A percentile compares a stretch with the other conserved stretches of the same genome.
Conservation (phyloP, 1,284 basidiomycete species). For the Leccinum variabile region DNA sequence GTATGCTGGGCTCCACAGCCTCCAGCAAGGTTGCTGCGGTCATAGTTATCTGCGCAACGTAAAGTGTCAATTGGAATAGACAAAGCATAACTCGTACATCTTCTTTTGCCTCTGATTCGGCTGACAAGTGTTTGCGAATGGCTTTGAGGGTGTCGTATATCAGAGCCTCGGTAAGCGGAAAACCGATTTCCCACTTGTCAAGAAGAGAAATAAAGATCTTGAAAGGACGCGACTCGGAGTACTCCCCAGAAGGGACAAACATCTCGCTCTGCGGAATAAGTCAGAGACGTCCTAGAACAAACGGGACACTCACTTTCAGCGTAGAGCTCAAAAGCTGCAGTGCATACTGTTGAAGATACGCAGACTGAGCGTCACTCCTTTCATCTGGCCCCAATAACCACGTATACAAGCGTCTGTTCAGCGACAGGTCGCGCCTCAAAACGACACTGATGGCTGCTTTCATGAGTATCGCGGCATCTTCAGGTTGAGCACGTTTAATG, state of each 20-base stretch:
- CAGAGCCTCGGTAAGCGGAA: constrained; percentile 73
- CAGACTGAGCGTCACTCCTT: constrained; percentile 67
- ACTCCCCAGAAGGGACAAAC: constrained; percentile 66
- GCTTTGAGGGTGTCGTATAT: constrained; percentile 81
- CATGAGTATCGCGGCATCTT: constrained; percentile 77
- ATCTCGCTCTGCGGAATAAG: constrained; percentile 60
- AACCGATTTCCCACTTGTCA: constrained; percentile 97
- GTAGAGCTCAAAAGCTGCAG: constrained; percentile 69
- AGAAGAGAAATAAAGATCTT: constrained; percentile 94
- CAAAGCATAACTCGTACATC: constrained; percentile 50
- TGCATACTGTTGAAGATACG: constrained; percentile 68
- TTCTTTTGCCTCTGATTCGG: constrained; percentile 51
- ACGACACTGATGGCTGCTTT: constrained; percentile 81
- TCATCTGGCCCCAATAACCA: constrained; percentile 91
- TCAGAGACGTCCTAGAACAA: constrained; percentile 5
- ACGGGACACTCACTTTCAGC: constrained; percentile 51
- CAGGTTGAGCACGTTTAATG: constrained; percentile 61
- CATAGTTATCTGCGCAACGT: constrained; percentile 60
- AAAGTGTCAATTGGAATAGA: constrained; percentile 12
- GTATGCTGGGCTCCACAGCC: constrained; percentile 83
- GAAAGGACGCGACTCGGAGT: constrained; percentile 82
- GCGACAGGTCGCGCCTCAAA: constrained; percentile 86
- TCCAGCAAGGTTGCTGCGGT: constrained; percentile 92
- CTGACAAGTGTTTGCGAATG: constrained; percentile 58
- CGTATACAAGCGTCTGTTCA: constrained; percentile 90